Evolutionary conservation across 2,329 filamentous ascomycete genomes (phyloP).

Genomic region (Coleophoma eucalyptorum): DNA sequence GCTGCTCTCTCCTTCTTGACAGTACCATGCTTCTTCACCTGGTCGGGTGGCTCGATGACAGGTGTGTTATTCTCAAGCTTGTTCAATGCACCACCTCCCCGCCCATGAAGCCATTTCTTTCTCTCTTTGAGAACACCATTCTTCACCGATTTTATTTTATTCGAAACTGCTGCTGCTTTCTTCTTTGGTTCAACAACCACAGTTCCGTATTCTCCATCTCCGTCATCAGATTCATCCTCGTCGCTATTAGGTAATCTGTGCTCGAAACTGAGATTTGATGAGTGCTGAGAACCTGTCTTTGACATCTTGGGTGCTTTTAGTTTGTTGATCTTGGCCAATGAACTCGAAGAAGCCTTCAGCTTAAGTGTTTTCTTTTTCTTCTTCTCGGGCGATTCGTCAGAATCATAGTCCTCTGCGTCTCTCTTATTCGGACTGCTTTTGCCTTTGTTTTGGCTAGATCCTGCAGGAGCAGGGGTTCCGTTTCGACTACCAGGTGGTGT

Average conservation of each 20-base stretch:
- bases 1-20: constrained; percentile 1
- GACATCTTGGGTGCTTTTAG: constrained; percentile 20
- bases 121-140: constrained; percentile 1
- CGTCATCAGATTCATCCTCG: constrained; percentile 21
- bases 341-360: constrained; percentile 18
- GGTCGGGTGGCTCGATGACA: background rate
- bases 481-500: constrained; percentile 62
- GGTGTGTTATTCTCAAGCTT: background rate
- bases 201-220: constrained; percentile 22
- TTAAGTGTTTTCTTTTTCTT: constrained; percentile 25
- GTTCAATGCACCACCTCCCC: constrained; percentile 4
- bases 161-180: constrained; percentile 4
- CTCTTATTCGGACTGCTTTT: constrained; percentile 25
- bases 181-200: constrained; percentile 21
- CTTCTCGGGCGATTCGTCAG: constrained; percentile 24
- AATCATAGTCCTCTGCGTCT: constrained; percentile 26
- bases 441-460: constrained; percentile 8
- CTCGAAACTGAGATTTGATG: constrained; percentile 21
- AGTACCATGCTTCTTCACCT: background rate
- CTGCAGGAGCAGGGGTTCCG: constrained; percentile 51
- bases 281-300: constrained; percentile 12
- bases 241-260: constrained; percentile 15
- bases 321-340: constrained; percentile 1
- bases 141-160: constrained; percentile 3
- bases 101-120: constrained; percentile 11